Evolutionary conservation across 108 stramenopile species (phyloP).

Genomic region (Cyclotella sp.): DNA sequence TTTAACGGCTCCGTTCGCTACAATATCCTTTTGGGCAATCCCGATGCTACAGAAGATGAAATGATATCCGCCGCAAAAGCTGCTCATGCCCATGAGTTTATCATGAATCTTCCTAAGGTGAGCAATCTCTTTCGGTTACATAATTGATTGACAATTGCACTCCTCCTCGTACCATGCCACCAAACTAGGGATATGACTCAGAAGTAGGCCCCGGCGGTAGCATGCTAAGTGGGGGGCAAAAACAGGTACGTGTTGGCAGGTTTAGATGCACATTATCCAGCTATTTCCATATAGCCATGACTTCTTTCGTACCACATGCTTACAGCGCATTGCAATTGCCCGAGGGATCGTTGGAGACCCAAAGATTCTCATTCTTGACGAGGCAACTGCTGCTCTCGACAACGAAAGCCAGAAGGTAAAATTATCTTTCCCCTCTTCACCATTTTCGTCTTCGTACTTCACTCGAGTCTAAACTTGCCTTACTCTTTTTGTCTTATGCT

Average conservation of each 20-base stretch:
- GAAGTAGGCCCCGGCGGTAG: slow-evolving; percentile 63
- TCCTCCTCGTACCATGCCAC: background rate
- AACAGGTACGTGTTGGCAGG: slow-evolving; percentile 18
- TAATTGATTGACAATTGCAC: background rate
- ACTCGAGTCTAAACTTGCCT: background rate
- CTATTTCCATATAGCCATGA: too few species aligned
- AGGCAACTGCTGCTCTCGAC: slow-evolving; percentile 59
- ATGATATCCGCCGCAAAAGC: slow-evolving; percentile 46
- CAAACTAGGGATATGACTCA: slow-evolving; percentile 46
- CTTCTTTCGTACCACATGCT: background rate
- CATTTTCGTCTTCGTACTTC: background rate
- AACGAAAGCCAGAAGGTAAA: slow-evolving; percentile 50
- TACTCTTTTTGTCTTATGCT: background rate
- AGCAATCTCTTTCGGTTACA: background rate
- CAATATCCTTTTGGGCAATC: slow-evolving; percentile 67
- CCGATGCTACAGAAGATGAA: slow-evolving; percentile 44
- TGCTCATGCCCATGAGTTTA: slow-evolving; percentile 64
- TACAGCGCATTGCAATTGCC: slow-evolving; percentile 24
- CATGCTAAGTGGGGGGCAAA: slow-evolving; percentile 38
- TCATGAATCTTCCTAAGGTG: slow-evolving; percentile 54
- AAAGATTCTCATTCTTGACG: slow-evolving; percentile 31
- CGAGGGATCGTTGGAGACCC: slow-evolving; percentile 33
- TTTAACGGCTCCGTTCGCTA: slow-evolving; percentile 70
- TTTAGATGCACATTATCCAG: too few species aligned
- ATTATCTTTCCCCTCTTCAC: background rate